Conservation (phyloP, 23 red algal genomes). For the Agarophyton chilense region DNA sequence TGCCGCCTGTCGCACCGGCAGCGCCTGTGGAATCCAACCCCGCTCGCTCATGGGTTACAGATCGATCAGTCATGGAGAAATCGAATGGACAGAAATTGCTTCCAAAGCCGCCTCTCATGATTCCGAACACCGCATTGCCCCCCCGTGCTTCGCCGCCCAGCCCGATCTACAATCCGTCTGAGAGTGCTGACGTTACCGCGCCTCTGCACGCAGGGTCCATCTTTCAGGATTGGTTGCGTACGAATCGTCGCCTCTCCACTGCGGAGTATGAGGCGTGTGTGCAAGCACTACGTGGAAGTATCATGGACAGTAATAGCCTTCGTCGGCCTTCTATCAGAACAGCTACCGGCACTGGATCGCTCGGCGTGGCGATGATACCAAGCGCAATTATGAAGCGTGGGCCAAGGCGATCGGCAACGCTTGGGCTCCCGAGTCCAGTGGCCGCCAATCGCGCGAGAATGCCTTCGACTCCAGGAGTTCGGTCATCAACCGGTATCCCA, state of each 20-base stretch:
- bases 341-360: background rate
- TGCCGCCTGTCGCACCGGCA: background rate
- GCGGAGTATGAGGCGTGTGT: slow-evolving; percentile 14
- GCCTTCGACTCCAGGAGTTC: slow-evolving; percentile 5
- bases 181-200: background rate
- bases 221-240: slow-evolving; percentile 14
- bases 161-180: background rate
- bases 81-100: background rate
- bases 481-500: slow-evolving; percentile 13
- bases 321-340: background rate
- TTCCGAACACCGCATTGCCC: background rate
- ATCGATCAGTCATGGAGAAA: slow-evolving; percentile 4
- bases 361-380: slow-evolving; percentile 10
- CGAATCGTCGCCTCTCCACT: background rate
- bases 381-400: slow-evolving; percentile 4
- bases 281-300: background rate
- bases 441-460: background rate
- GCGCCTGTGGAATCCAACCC: background rate
- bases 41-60: slow-evolving; percentile 23
- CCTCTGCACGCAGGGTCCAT: background rate
- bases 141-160: background rate
- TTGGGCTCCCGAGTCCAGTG: background rate
- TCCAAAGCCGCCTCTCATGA: background rate
- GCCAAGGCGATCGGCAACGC: background rate
- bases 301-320: background rate